phyloP scores from a whole-genome alignment of 176 grass and related monocot species.

The Echinochloa phyllopogon region DNA sequence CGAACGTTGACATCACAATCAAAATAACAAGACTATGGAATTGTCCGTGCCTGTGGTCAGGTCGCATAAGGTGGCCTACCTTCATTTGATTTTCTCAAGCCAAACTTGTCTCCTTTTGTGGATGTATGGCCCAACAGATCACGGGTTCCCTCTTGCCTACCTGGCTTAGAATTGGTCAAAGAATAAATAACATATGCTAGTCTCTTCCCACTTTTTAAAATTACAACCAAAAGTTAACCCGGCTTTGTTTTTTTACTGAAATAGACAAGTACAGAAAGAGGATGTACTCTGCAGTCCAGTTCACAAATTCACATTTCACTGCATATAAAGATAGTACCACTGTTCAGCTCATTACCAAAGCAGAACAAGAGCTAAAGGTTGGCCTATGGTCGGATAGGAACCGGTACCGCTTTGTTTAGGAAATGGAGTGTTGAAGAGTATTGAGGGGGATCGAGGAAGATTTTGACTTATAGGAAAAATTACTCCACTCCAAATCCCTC shows the following conservation, averaged over 20 bases:
- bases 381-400: not conserved
- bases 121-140: slow-evolving; percentile 46
- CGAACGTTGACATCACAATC: slow-evolving; percentile 41
- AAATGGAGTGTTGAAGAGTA: too few relatives aligned
- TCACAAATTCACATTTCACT: slow-evolving; percentile 5
- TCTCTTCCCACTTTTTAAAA: not conserved
- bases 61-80: slow-evolving; percentile 41
- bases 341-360: not conserved
- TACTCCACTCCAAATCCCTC: too few relatives aligned
- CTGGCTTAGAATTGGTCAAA: not conserved
- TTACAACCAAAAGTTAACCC: too few relatives aligned
- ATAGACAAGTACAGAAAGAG: not conserved
- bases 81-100: slow-evolving; percentile 28
- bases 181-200: not conserved
- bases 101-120: slow-evolving; percentile 35
- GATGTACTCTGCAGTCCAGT: not conserved
- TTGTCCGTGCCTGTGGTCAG: slow-evolving; percentile 26
- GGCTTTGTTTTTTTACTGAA: not conserved
- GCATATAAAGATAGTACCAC: not conserved
- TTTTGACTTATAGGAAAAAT: too few relatives aligned
- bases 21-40: slow-evolving; percentile 22
- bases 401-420: too few relatives aligned
- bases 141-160: slow-evolving; percentile 31
- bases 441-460: too few relatives aligned
- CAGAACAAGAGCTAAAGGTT: not conserved